Percentiles rank a stretch among this genome's conserved stretches.
phyloP scores from a whole-genome alignment of 257 asterid species.

The Capsicum chinense region DNA sequence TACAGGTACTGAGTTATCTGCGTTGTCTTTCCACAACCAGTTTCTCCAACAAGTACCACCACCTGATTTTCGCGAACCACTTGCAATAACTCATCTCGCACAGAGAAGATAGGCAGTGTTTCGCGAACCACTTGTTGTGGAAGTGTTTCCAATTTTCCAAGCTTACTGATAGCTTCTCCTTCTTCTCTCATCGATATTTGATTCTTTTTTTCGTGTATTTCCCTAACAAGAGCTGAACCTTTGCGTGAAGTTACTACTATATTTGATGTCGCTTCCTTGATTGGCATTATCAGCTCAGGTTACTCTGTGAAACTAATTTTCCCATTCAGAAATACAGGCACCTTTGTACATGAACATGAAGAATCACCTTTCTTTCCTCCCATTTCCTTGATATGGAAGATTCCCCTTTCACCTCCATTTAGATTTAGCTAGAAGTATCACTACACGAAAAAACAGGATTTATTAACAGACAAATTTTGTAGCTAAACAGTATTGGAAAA shows the following conservation, averaged over 20 bases:
- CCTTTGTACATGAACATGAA: constrained; percentile 92
- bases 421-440: no score
- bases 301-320: constrained; percentile 62
- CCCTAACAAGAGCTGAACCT: constrained; percentile 82
- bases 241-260: constrained; percentile 50
- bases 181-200: constrained; percentile 53
- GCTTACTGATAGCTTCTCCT: constrained; percentile 61
- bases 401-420: no score
- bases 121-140: constrained; percentile 82
- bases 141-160: constrained; percentile 67
- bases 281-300: constrained; percentile 88
- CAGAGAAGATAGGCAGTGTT: constrained; percentile 80
- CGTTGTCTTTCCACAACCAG: constrained; percentile 98
- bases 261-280: constrained; percentile 13
- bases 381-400: no score
- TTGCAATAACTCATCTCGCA: constrained; percentile 93
- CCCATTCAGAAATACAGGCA: constrained; percentile 63
- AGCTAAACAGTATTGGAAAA: no score
- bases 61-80: constrained; percentile 93
- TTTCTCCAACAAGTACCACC: constrained; percentile 90
- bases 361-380: constrained; percentile 86
- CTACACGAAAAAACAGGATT: no score
- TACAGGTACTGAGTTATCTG: constrained; percentile 92
- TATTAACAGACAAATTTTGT: no score
- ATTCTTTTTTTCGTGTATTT: constrained; percentile 85